phyloP scores from a whole-genome alignment of 257 asterid species.

The Prunella vulgaris region DNA sequence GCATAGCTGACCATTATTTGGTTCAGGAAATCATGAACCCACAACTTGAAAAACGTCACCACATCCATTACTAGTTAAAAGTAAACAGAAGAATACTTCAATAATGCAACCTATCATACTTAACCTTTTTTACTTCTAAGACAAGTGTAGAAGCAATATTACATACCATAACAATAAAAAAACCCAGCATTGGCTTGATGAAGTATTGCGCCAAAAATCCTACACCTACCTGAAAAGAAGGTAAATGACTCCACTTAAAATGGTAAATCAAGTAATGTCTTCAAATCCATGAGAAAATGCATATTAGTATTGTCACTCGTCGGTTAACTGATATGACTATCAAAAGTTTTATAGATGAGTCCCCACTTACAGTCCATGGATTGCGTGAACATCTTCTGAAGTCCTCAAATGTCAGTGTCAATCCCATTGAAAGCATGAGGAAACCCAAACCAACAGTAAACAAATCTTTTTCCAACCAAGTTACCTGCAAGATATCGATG shows the following conservation, averaged over 20 bases:
- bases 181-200: conserved; percentile 87
- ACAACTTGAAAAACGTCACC: not conserved
- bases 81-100: not conserved
- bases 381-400: conserved; percentile 86
- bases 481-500: conserved; percentile 54
- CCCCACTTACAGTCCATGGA: conserved; percentile 88
- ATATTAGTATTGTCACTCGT: too few species aligned
- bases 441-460: conserved; percentile 93
- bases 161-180: conserved; percentile 73
- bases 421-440: conserved; percentile 98
- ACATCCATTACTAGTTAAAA: not conserved
- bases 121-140: not conserved
- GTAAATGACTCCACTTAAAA: conserved; percentile 6
- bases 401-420: conserved; percentile 91
- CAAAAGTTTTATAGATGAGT: conserved; percentile 15
- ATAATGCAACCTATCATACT: not conserved
- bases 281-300: conserved; percentile 1
- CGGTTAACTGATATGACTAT: too few species aligned
- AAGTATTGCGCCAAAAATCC: conserved; percentile 91
- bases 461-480: conserved; percentile 90
- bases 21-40: conserved; percentile 21
- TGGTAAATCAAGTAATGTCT: conserved; percentile 17
- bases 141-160: conserved; percentile 10
- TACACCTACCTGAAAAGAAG: conserved; percentile 72
- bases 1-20: conserved; percentile 17